A percentile compares a stretch with the other conserved stretches of the same genome.
These are phyloP conservation scores for Lactifluus volemus DNA, from an alignment of 768 basidiomycete species.

Conservation along the genomic window DNA sequence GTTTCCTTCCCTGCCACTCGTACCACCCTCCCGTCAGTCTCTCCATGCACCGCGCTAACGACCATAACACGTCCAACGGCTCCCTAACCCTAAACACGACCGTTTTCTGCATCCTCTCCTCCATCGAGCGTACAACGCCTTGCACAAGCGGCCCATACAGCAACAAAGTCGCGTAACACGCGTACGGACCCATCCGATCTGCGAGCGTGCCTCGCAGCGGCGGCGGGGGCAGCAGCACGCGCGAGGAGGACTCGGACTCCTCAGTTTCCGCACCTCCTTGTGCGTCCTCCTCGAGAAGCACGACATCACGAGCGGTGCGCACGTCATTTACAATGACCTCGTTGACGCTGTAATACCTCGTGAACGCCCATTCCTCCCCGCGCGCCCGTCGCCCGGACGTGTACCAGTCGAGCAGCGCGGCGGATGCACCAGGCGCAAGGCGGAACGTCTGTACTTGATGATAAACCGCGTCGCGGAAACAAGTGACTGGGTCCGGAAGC, in stretches of 20 bases:
- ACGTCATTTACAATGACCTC: conserved; percentile 63
- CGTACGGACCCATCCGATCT: conserved; percentile 67
- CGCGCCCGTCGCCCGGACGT: conserved; percentile 78
- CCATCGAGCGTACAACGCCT: conserved; percentile 40
- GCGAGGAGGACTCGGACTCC: not conserved
- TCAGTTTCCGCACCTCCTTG: not conserved
- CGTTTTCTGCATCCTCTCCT: conserved; percentile 40
- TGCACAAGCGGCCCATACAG: conserved; percentile 62
- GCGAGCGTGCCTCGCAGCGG: conserved; percentile 40
- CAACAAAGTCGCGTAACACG: conserved; percentile 84
- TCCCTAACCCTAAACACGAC: conserved; percentile 48
- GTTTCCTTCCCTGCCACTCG: conserved; percentile 71
- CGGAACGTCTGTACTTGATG: conserved; percentile 75
- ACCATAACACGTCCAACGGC: conserved; percentile 74
- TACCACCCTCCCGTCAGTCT: conserved; percentile 46
- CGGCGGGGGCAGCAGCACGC: not conserved
- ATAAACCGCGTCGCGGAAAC: conserved; percentile 79
- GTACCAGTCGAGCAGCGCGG: conserved; percentile 82
- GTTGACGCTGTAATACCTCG: conserved; percentile 76
- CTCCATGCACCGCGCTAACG: conserved; percentile 50
- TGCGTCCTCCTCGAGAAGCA: conserved; percentile 49
- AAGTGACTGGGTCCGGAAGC: conserved; percentile 89
- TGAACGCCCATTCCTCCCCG: conserved; percentile 88
- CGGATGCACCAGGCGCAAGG: conserved; percentile 49
- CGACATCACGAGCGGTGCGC: conserved; percentile 66